Evolutionary conservation across 2,329 filamentous ascomycete genomes (phyloP).

Genomic region (Calonectria pseudoreteaudii): DNA sequence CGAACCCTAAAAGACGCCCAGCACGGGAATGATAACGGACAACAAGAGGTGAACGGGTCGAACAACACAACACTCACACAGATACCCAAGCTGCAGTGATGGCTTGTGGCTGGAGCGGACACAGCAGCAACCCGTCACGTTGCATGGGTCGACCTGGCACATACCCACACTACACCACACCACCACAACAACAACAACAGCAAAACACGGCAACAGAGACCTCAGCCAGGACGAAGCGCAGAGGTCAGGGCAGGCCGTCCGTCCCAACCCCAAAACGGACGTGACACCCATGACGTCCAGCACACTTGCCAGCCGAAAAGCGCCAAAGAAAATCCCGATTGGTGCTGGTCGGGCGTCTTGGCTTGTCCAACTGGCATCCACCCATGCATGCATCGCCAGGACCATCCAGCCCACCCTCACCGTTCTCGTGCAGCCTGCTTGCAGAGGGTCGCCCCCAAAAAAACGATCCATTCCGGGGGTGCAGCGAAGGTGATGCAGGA

Average conservation of each 20-base stretch:
- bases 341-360: conserved; percentile 27
- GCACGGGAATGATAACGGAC: conserved; percentile 3
- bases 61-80: conserved; percentile 10
- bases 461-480: conserved; percentile 24
- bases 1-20: background rate
- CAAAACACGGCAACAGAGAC: conserved; percentile 3
- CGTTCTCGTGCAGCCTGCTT: conserved; percentile 38
- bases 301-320: conserved; percentile 13
- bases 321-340: conserved; percentile 36
- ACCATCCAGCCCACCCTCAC: conserved; percentile 32
- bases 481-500: conserved; percentile 18
- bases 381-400: conserved; percentile 17
- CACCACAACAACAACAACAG: conserved; percentile 6
- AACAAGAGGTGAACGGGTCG: background rate
- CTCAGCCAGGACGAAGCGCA: conserved; percentile 7
- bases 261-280: conserved; percentile 19
- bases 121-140: conserved; percentile 18
- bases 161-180: conserved; percentile 22
- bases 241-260: conserved; percentile 17
- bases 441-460: conserved; percentile 31
- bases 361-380: conserved; percentile 22
- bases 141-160: conserved; percentile 18
- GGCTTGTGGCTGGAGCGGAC: conserved; percentile 11
- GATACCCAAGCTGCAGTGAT: conserved; percentile 14
- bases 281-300: conserved; percentile 21